A percentile compares a stretch with the other conserved stretches of the same genome.
These are phyloP conservation scores for Colletotrichum nymphaeae DNA, from an alignment of 2,329 filamentous ascomycete genomes.

Conservation along the genomic window DNA sequence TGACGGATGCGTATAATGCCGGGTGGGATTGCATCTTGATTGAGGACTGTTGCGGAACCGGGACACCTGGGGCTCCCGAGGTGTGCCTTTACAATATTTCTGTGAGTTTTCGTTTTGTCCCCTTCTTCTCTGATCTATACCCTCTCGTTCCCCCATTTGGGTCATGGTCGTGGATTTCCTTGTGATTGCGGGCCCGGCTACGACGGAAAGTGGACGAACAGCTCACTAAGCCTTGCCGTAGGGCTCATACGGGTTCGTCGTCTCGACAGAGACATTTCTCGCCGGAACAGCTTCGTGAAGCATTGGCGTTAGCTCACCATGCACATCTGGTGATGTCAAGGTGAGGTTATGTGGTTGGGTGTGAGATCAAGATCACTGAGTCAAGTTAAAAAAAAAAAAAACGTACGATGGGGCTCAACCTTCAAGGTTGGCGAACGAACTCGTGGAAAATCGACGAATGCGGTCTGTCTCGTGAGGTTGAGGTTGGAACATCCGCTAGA, in stretches of 20 bases:
- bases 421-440: no score
- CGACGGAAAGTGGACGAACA: background rate
- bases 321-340: background rate
- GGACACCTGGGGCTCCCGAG: conserved; percentile 24
- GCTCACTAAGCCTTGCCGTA: conserved; percentile 2
- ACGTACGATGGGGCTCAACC: background rate
- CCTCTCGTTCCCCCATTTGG: background rate
- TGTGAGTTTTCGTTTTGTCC: conserved; percentile 5
- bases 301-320: background rate
- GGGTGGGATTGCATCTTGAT: conserved; percentile 46
- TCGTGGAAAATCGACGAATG: no score
- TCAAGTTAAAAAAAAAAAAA: background rate
- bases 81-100: conserved; percentile 29
- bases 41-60: conserved; percentile 31
- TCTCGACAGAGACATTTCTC: conserved; percentile 15
- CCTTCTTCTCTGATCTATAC: no score
- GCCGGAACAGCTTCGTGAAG: conserved; percentile 18
- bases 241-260: conserved; percentile 32
- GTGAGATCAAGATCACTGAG: background rate
- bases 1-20: conserved; percentile 65
- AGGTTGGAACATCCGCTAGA: background rate
- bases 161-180: background rate
- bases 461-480: background rate
- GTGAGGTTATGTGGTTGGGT: background rate
- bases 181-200: background rate